Evolutionary conservation across 2,329 filamentous ascomycete genomes (phyloP).

Genomic region (Monosporascus sp.): DNA sequence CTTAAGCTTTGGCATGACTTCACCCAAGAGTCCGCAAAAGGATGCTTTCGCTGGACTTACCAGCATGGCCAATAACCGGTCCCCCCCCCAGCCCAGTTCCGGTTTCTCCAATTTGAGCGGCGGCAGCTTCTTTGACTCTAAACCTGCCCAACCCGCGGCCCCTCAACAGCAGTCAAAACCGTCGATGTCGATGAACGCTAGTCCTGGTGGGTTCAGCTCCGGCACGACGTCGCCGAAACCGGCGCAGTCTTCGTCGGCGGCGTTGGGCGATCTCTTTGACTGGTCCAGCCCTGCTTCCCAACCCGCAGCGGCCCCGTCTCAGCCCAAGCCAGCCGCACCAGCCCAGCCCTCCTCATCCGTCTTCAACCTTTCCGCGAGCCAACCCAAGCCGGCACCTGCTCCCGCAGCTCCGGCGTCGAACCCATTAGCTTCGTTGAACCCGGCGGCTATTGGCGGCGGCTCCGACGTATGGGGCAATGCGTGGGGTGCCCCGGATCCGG

Average conservation of each 20-base stretch:
- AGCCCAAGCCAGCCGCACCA: constrained; percentile 35
- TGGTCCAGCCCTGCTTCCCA: constrained; percentile 51
- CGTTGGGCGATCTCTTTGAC: constrained; percentile 78
- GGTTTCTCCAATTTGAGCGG: constrained; percentile 50
- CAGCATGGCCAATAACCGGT: constrained; percentile 32
- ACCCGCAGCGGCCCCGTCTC: constrained; percentile 41
- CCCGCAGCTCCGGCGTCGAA: constrained; percentile 34
- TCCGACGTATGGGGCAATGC: constrained; percentile 87
- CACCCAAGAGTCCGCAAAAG: constrained; percentile 31
- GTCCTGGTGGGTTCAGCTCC: constrained; percentile 58
- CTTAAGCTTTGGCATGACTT: constrained; percentile 53
- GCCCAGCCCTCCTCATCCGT: constrained; percentile 54
- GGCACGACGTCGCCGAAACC: constrained; percentile 38
- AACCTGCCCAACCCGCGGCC: constrained; percentile 55
- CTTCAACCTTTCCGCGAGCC: constrained; percentile 71
- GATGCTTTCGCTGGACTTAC: constrained; percentile 34
- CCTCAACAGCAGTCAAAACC: constrained; percentile 47
- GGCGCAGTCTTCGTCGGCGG: constrained; percentile 45
- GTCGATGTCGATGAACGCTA: constrained; percentile 44
- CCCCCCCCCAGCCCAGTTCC: constrained; percentile 37
- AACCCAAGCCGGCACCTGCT: constrained; percentile 38
- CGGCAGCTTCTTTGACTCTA: constrained; percentile 78
- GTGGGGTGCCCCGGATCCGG: constrained; percentile 64
- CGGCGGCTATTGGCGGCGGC: constrained; percentile 37
- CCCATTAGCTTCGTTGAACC: constrained; percentile 32